Evolutionary conservation across 306 rosid genomes (phyloP), one percentile per base, ranked within the genome.

Genomic region (Parietaria judaica): DNA sequence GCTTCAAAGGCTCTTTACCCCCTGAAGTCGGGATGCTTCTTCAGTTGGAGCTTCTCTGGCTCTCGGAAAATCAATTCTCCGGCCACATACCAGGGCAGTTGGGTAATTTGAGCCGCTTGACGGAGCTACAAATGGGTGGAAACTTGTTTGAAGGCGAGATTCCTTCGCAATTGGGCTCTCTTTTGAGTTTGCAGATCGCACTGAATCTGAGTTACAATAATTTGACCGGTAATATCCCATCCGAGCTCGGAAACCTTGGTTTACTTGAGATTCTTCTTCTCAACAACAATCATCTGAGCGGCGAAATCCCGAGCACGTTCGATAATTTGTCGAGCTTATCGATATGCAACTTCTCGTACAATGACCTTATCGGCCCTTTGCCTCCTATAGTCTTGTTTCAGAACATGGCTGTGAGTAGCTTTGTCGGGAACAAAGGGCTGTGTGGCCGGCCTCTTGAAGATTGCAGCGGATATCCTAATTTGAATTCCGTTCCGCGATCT

Each of bases 311-410:
- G 5, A 76, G 76, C 69, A 64, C 92, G 37, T 83, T 94, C 38
- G 86, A 72, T n/a, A 79, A 70, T 54, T 81, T 94, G 66, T 76
- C 87, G 9, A 86, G 99, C 70, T 78, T 94, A 74, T 5, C 82
- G 62, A 89, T 86, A 3, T 88, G 97, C 55, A 94, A 94, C 85
- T 89, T 94, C 85, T 94, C 99, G 52, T 73, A 74, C 84, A 94
- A 88, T 55, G 77, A 88, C 76, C 94, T 94, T 68, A 71, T 83
- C 3, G 99, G 99, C 14, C 76, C 97, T 36, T 70, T 88, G 48
- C 99, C 99, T 67, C 64, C 79, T 47, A 69, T 70, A 58, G 72
- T 86, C 10, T 66, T 88, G 64, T 88, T 88, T 71, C 84, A 71
- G 75, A 83, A 56, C 76, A 88, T 88, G 99, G 79, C 58, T 36